Evolutionary conservation across 768 basidiomycete genomes (phyloP), one percentile per base, ranked within the genome.

Genomic region (Termitomyces sp.): DNA sequence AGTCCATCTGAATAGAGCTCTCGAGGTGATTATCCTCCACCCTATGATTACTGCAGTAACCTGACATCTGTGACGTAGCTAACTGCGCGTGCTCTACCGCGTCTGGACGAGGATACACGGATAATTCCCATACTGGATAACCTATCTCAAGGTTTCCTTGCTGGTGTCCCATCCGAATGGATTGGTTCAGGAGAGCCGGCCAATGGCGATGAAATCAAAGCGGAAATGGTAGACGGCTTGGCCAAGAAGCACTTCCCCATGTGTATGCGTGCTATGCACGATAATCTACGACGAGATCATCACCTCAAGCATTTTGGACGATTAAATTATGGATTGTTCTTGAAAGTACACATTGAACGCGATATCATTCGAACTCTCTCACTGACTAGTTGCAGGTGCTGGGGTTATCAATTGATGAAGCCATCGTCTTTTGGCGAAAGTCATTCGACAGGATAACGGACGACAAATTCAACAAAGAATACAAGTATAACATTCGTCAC

Each of bases 401-500:
- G 60, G 97, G 97, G 8, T 75, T 99, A 60, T 89, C 96, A 0
- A 85, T 99, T 40, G 96, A 99, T 15, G 97, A 99, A 74, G 95
- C 97, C 1, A 72, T 98, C 51, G 76, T 83, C 10, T 99, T 97
- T 74, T 99, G 97, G 97, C 81, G 93, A 57, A 91, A 87, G 70
- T 88, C 91, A 31, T 97, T 96, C 71, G 86, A 79, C 63, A 78
- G 76, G 32, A 85, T 93, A 58, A 86, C 88, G 10, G 96, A 98
- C 61, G 94, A 98, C 76, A 89, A 94, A 72, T 99, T 98, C 76
- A 96, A 96, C 79, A 99, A 98, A 71, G 92, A 97, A 71, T 89
- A 98, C 81, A 89, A 86, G 68, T 99, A 99, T 73, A 99, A 98
- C 66, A 95, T 99, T 67, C 88, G 96, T 49, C 97, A 99, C 72